Base-by-base conservation (phyloP, 2,329 filamentous ascomycete genomes). In the Penicillium sp. region DNA sequence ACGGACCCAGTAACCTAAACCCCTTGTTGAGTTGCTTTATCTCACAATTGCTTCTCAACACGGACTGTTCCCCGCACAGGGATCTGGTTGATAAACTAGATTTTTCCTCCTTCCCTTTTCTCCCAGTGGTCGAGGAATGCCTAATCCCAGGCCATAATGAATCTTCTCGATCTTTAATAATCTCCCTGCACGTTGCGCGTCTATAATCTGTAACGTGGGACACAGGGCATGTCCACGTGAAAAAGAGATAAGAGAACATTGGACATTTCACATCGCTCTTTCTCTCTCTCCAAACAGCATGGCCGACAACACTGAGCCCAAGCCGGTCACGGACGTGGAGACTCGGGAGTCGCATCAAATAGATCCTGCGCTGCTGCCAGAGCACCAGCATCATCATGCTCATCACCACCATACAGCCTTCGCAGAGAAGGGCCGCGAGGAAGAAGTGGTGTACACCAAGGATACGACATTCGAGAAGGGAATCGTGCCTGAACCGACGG, bases 371-470 rank as follows among this genome's bases (percentile, higher is more conserved):
- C 53, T 72, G 32, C 62, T 72, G 43, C 59, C 65, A 12, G 61
- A 63, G 31, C 63, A 69, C 42, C 68, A 73, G 48, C 72, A 74
- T 52, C 61, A 66, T 38, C 70, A 73, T 58, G 56, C 57, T 15
- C 69, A 73, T 55, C 60, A 71, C 9, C 70, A 73, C 49, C 70
- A 74, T 52, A 64, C 62, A 25, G 48, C 60, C 44, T 58, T 66
- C 54, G 69, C 69, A 31, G 55, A 68, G 55, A 48, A 68, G 52
- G 69, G 66, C 56, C 55, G 65, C 15, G 51, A 65, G 15, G 73
- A 77, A 52, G 72, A 80, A 44, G 70, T 76, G 32, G 66, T 75
- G 38, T 81, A 81, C 59, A 71, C 76, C 31, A 71, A 70, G 43
- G 72, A 70, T 40, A 73, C 65, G 23, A 70, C 66, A 12, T 57